These are phyloP conservation scores for Auxenochlorella protothecoides DNA, from an alignment of 139 green algal species.

Conservation along the genomic window DNA sequence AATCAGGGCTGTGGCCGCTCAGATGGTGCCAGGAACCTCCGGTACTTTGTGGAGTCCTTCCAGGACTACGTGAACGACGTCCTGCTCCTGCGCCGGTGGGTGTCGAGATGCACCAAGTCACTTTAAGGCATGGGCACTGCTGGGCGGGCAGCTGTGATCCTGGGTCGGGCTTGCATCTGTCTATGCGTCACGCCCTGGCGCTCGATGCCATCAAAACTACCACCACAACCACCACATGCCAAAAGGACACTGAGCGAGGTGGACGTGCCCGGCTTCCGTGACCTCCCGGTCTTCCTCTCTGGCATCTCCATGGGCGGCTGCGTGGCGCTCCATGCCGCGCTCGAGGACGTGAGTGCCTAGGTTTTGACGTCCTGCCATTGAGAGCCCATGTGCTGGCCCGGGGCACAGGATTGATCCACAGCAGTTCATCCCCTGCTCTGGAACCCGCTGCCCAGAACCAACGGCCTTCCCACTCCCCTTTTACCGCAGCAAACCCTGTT, in stretches of 20 bases:
- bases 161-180: no score
- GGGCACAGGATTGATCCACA: no score
- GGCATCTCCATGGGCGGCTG: slow-evolving; percentile 58
- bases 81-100: slow-evolving; percentile 31
- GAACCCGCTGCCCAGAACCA: background rate
- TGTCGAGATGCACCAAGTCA: background rate
- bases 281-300: slow-evolving; percentile 42
- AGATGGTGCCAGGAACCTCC: slow-evolving; percentile 28
- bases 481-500: slow-evolving; percentile 8
- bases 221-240: no score
- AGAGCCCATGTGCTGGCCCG: no score
- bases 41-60: slow-evolving; percentile 44
- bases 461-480: background rate
- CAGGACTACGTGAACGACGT: slow-evolving; percentile 54
- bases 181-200: no score
- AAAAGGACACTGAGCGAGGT: background rate
- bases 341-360: slow-evolving; percentile 6
- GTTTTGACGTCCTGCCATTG: no score
- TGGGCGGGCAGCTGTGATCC: background rate
- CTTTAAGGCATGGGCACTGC: no score
- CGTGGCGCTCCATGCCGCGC: slow-evolving; percentile 36
- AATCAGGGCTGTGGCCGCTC: slow-evolving; percentile 48
- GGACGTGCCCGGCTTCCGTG: slow-evolving; percentile 18
- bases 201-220: no score
- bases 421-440: no score